Evolutionary conservation across 2,329 filamentous ascomycete genomes (phyloP), one percentile per base, ranked within the genome.

Genomic region (Parastagonospora nodorum): DNA sequence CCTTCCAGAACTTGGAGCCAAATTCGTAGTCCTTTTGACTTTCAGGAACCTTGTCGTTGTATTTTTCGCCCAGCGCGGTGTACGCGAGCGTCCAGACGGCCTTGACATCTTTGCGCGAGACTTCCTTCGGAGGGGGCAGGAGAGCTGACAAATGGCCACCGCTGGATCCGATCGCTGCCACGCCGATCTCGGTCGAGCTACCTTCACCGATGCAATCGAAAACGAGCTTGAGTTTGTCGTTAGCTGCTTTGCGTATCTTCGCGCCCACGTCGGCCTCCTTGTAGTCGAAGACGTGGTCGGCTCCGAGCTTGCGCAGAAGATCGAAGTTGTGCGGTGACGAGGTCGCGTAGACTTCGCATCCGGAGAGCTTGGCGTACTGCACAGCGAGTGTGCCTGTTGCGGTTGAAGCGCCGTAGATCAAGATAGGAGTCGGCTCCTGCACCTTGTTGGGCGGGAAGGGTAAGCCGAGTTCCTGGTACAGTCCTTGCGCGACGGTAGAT

Each of bases 391-490:
- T 72, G 2, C 80, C 80, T 0, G 80, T 82, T 14, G 80, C 80
- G 2, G 78, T 81, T 33, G 76, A 78, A 8, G 75, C 80, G 39
- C 79, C 80, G 53, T 82, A 82, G 46, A 83, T 77, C 10, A 82
- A 61, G 14, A 82, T 58, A 0, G 76, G 69, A 0, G 61, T 70
- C 14, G 58, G 61, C 36, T 73, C 61, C 33, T 73, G 63, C 8
- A 74, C 68, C n/a, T 70, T 67, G 14, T 53, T 53, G 1, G 84
- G 84, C 0, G 66, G 70, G 2, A 83, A 67, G 1, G 76, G 77
- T 3, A 80, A 64, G 4, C 68, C 69, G 31, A 80, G 68, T 6
- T 57, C 56, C 56, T 80, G 77, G 51, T 78, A 80, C 9, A 80
- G 58, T 2, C 70, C 74, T 53, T 83, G 81, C 1, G 75, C 80